Conservation (phyloP, 1,139 yeast genomes). For the Pichiaceae sp. region DNA sequence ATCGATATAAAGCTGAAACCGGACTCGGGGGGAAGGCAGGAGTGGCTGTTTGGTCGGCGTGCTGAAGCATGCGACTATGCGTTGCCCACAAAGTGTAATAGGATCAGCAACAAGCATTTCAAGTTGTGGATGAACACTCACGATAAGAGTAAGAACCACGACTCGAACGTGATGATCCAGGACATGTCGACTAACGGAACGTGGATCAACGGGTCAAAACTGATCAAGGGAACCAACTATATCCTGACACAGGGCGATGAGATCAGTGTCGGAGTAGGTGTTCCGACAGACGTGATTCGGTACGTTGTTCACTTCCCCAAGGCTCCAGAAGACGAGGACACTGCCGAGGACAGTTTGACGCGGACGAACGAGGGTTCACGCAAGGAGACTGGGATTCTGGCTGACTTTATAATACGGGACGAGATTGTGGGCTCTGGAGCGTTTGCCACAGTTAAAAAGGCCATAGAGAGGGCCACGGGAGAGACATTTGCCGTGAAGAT, state of each 20-base stretch:
- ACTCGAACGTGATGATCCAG: conserved; percentile 42
- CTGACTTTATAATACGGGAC: conserved; percentile 68
- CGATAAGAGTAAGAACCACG: conserved; percentile 21
- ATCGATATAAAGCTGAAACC: conserved; percentile 27
- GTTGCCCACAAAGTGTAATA: conserved; percentile 48
- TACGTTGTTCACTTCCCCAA: conserved; percentile 59
- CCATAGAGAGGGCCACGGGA: conserved; percentile 78
- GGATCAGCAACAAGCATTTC: conserved; percentile 76
- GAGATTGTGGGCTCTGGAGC: conserved; percentile 95
- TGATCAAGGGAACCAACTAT: conserved; percentile 76
- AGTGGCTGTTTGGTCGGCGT: conserved; percentile 78
- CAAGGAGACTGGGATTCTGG: conserved; percentile 41
- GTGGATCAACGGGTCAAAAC: conserved; percentile 61
- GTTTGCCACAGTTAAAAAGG: conserved; percentile 90
- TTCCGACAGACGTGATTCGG: conserved; percentile 64
- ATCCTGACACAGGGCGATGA: conserved; percentile 88
- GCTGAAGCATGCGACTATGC: conserved; percentile 49
- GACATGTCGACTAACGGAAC: conserved; percentile 89
- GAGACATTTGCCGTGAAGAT: conserved; percentile 85
- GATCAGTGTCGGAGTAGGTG: conserved; percentile 83
- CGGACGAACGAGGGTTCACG: neutral
- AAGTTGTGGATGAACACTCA: conserved; percentile 46
- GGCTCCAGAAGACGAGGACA: conserved; percentile 15
- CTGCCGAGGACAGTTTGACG: neutral
- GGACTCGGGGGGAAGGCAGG: conserved; percentile 29